A percentile compares a stretch with the other conserved stretches of the same genome.
These are phyloP conservation scores for Xylariaceae sp. DNA, from an alignment of 2,329 filamentous ascomycete genomes.

Conservation along the genomic window DNA sequence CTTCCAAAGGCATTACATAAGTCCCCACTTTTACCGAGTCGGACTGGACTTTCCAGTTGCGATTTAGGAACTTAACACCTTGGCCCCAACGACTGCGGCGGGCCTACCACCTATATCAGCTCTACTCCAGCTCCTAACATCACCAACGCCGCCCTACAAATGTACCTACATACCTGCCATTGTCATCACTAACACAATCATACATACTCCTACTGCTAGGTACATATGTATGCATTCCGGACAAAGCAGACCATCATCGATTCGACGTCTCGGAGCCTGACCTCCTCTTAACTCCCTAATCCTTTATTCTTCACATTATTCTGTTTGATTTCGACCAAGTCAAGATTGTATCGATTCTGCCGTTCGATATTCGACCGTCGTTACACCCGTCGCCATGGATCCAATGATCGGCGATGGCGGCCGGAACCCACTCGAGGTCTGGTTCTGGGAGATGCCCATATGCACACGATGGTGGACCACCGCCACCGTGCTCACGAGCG, in stretches of 20 bases:
- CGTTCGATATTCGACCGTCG: not conserved
- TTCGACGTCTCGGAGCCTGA: not conserved
- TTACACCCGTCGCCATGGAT: slow-evolving; percentile 41
- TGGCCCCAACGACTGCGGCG: not conserved
- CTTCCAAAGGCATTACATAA: not conserved
- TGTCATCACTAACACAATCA: not conserved
- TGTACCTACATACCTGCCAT: not conserved
- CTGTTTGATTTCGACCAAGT: slow-evolving; percentile 1
- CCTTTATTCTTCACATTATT: not conserved
- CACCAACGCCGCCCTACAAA: not conserved
- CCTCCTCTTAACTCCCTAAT: not conserved
- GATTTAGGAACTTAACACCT: not conserved
- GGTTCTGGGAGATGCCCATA: slow-evolving; percentile 98
- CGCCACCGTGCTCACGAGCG: slow-evolving; percentile 79
- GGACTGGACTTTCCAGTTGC: too few relatives aligned
- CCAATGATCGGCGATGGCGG: slow-evolving; percentile 55
- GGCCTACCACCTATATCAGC: not conserved
- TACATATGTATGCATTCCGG: not conserved
- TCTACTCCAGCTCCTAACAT: not conserved
- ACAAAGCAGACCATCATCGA: not conserved
- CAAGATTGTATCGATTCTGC: not conserved
- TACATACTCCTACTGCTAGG: not conserved
- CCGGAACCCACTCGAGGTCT: slow-evolving; percentile 80
- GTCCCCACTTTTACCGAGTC: not conserved
- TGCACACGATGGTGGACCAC: slow-evolving; percentile 97